phyloP scores from a whole-genome alignment of 225 moss, liverwort and hornwort genomes.

The Polytrichum commune region DNA sequence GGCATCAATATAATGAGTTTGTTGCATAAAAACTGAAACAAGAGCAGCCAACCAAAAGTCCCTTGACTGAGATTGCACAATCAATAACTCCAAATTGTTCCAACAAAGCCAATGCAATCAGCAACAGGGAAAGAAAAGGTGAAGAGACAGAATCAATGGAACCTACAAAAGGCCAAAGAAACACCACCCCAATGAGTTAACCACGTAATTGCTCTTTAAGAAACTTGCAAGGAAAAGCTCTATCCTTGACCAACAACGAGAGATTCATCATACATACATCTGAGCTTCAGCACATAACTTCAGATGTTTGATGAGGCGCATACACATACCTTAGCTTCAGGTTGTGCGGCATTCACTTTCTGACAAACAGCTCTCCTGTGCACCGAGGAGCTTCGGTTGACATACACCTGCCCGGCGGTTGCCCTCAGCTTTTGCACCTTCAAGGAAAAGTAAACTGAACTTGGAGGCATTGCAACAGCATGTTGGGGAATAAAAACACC shows the following conservation, averaged over 20 bases:
- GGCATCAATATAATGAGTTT: too few species aligned
- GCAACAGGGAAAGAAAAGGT: too few species aligned
- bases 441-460: background rate
- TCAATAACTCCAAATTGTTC: too few species aligned
- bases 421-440: background rate
- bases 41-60: too few species aligned
- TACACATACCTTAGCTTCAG: conserved; percentile 7
- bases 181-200: background rate
- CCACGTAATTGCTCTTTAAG: too few species aligned
- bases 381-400: background rate
- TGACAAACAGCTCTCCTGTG: background rate
- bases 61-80: too few species aligned
- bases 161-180: background rate
- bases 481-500: background rate
- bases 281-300: too few species aligned
- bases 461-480: background rate
- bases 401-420: background rate
- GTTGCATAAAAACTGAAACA: too few species aligned
- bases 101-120: too few species aligned
- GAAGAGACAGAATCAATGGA: too few species aligned
- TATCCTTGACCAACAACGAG: background rate
- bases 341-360: background rate
- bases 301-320: background rate
- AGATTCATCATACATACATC: background rate
- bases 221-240: background rate